phyloP scores from a whole-genome alignment of 495 filamentous ascomycete species.

The Massariosphaeria phaeospora region DNA sequence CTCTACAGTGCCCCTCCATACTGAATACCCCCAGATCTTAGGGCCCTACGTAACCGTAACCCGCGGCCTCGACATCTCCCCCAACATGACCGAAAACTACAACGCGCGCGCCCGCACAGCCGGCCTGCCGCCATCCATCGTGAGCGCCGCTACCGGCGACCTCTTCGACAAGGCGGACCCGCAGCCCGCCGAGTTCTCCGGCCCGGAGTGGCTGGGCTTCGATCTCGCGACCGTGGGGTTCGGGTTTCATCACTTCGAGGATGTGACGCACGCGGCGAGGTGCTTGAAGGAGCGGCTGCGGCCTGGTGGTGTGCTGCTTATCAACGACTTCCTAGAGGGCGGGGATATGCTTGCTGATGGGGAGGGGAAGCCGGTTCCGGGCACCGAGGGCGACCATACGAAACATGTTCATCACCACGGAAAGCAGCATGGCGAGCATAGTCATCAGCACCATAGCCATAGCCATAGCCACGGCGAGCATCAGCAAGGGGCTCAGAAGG shows the following conservation, averaged over 20 bases:
- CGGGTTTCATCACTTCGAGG: slow-evolving; percentile 69
- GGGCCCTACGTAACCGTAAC: slow-evolving; percentile 57
- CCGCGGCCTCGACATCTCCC: slow-evolving; percentile 62
- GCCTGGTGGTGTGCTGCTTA: slow-evolving; percentile 58
- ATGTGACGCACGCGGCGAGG: slow-evolving; percentile 51
- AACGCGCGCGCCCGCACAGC: slow-evolving; percentile 13
- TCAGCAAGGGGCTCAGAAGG: too few relatives aligned
- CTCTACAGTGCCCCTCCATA: background rate
- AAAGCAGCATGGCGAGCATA: slow-evolving; percentile 26
- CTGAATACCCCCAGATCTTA: slow-evolving; percentile 42
- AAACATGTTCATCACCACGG: slow-evolving; percentile 51
- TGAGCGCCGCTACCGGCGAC: slow-evolving; percentile 57
- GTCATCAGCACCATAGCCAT: slow-evolving; percentile 13
- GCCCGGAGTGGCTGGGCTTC: slow-evolving; percentile 53
- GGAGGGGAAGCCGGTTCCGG: slow-evolving; percentile 34
- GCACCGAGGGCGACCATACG: slow-evolving; percentile 36
- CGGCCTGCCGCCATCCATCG: slow-evolving; percentile 34
- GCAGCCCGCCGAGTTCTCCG: slow-evolving; percentile 41
- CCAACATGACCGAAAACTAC: slow-evolving; percentile 43
- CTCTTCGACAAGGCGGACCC: slow-evolving; percentile 44
- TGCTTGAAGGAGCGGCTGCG: slow-evolving; percentile 56
- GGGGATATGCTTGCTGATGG: slow-evolving; percentile 35
- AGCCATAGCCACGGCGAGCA: slow-evolving; percentile 8
- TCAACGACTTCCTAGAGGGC: slow-evolving; percentile 57
- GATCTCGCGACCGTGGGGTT: slow-evolving; percentile 61